A percentile compares a stretch with the other conserved stretches of the same genome.
Conservation (phyloP, 495 filamentous ascomycete species). For the Hyaloscypha finlandica region DNA sequence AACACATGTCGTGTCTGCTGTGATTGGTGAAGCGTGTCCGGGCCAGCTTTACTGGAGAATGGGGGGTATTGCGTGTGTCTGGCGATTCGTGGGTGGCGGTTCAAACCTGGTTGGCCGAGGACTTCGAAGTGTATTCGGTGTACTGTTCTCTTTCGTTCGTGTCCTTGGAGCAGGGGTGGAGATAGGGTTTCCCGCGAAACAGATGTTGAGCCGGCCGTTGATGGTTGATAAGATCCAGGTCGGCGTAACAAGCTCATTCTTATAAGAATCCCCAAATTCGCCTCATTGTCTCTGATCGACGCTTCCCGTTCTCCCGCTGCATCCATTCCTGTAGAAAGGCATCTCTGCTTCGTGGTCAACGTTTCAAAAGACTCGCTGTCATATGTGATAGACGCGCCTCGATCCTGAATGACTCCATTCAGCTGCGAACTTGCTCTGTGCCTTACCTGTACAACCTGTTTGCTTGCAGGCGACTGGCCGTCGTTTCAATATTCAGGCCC, state of each 20-base stretch:
- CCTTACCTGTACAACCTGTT: constrained; percentile 23
- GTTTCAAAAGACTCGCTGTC: constrained; percentile 8
- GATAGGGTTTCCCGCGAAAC: neutral
- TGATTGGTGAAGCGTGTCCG: neutral
- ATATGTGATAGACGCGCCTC: constrained; percentile 19
- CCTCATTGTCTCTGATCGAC: constrained; percentile 12
- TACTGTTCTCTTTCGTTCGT: neutral
- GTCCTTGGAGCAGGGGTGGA: neutral
- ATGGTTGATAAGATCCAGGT: neutral
- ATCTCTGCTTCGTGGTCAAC: constrained; percentile 7
- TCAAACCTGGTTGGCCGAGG: no score
- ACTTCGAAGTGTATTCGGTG: neutral
- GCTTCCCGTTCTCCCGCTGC: neutral
- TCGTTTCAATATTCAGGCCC: constrained; percentile 12
- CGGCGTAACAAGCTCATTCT: constrained; percentile 11
- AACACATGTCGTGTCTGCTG: constrained; percentile 24
- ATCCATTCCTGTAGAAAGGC: constrained; percentile 11
- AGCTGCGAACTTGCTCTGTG: constrained; percentile 1
- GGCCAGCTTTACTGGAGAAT: neutral
- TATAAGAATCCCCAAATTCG: constrained; percentile 13
- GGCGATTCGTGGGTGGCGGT: neutral
- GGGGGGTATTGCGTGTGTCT: neutral
- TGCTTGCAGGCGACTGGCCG: constrained; percentile 26
- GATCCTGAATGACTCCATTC: constrained; percentile 9
- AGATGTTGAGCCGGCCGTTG: neutral